phyloP scores from a whole-genome alignment of 1,284 basidiomycete species.

The Schizophyllum commune region DNA sequence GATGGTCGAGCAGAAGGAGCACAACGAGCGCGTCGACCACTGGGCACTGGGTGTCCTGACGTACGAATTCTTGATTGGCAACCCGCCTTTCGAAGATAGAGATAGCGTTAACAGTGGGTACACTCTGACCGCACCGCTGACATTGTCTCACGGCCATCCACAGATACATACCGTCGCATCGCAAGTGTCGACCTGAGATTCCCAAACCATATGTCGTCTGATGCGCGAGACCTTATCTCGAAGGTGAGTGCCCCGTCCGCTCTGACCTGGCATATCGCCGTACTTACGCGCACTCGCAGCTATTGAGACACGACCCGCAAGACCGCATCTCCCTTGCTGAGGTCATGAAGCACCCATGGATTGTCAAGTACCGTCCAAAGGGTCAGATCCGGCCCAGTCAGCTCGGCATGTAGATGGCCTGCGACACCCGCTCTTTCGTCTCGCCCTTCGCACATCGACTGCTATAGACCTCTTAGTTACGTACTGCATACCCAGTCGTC shows the following conservation, averaged over 20 bases:
- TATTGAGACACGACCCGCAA: conserved; percentile 82
- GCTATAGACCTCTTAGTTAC: too few relatives aligned
- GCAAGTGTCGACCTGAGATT: conserved; percentile 78
- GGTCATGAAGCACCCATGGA: conserved; percentile 89
- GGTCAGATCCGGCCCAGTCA: background rate
- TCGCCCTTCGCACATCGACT: background rate
- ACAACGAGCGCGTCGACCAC: conserved; percentile 86
- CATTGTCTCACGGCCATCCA: conserved; percentile 2
- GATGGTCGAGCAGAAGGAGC: conserved; percentile 91
- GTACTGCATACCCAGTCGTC: too few relatives aligned
- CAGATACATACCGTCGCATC: conserved; percentile 85
- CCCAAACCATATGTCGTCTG: conserved; percentile 30
- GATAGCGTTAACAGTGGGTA: conserved; percentile 63
- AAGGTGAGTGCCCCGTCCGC: too few relatives aligned
- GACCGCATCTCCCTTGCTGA: conserved; percentile 76
- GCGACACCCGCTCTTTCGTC: too few relatives aligned
- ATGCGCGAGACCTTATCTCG: conserved; percentile 36
- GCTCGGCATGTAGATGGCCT: background rate
- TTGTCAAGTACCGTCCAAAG: conserved; percentile 64
- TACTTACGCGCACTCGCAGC: conserved; percentile 35
- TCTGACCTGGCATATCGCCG: too few relatives aligned
- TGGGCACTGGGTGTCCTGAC: conserved; percentile 97
- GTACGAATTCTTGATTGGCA: conserved; percentile 91
- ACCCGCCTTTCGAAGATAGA: conserved; percentile 91
- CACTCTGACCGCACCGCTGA: background rate